Base-by-base conservation (phyloP, 1,139 yeast genomes). In the Eremothecium coryli region DNA sequence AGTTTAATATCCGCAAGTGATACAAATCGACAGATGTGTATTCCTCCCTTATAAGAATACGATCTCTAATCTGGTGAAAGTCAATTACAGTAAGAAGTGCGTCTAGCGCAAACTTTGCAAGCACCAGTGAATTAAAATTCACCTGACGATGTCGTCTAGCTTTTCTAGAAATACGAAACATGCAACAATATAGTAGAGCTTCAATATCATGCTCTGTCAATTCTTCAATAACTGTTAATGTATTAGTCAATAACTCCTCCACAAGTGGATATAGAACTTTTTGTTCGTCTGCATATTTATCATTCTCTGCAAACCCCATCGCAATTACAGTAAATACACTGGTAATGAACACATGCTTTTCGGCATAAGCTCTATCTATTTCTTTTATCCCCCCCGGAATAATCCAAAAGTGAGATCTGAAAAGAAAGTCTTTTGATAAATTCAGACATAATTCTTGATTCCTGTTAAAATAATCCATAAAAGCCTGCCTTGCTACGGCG, bases 151-250 rank as follows among this genome's bases (percentile, higher is more conserved):
- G 52, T 18, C 56, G 41, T 29, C 61, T 56, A 3, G 73, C 68
- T 38, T 69, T 70, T 42, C 74, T 58, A 0, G 75, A 68, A 28
- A 70, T 64, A 41, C 68, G 68, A 45, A 69, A 72, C 50, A 68
- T 52, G 12, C 73, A 62, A 37, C 72, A 60, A 44, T 71, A 72
- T 17, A 71, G 46, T 13, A 72, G 60, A 0, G 75, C 76, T 44
- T 72, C 79, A 27, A 71, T 64, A 42, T 72, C 78, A 46, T 69
- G 73, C 40, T 68, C 73, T 5, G 67, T 66, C 20, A 72, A 46
- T n/a, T 71, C 70, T 30, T 64, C 65, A 3, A 54, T 54, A 60
- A 72, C 66, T 10, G 71, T 58, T 22, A 68, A 46, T 1, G 73
- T 70, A 31, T 64, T 61, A 1, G 73, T 66, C 10, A 70, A 43